A percentile compares a stretch with the other conserved stretches of the same genome.
Conservation (phyloP, 2,329 filamentous ascomycete species). For the Cladosporium colombiae region DNA sequence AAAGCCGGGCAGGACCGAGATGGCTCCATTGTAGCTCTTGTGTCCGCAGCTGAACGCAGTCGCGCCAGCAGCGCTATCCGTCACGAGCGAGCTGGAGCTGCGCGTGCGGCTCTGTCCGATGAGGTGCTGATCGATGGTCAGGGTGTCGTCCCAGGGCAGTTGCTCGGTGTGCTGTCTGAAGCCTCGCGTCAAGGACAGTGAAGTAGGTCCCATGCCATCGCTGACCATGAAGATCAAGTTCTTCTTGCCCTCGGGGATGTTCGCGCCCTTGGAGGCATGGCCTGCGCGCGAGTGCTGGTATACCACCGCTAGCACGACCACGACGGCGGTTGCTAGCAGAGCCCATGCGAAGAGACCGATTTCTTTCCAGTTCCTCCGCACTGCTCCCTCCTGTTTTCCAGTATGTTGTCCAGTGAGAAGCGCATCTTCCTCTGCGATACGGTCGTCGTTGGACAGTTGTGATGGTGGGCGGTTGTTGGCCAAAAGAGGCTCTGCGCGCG, state of each 20-base stretch:
- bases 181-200: constrained; percentile 79
- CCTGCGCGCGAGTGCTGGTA: constrained; percentile 62
- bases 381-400: constrained; percentile 29
- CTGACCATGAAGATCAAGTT: constrained; percentile 99
- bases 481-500: constrained; percentile 18
- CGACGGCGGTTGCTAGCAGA: constrained; percentile 72
- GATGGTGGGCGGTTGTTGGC: constrained; percentile 52
- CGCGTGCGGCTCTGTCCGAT: constrained; percentile 88
- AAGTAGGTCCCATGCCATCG: constrained; percentile 96
- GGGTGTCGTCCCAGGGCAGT: constrained; percentile 71
- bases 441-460: constrained; percentile 53
- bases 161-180: constrained; percentile 77
- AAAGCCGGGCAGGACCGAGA: constrained; percentile 81
- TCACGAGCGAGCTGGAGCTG: constrained; percentile 81
- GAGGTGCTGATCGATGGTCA: constrained; percentile 82
- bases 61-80: constrained; percentile 94
- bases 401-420: constrained; percentile 58
- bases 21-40: constrained; percentile 97
- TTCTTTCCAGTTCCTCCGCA: constrained; percentile 66
- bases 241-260: constrained; percentile 63
- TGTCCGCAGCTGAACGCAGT: constrained; percentile 90
- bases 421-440: constrained; percentile 61
- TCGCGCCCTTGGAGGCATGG: constrained; percentile 20
- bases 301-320: constrained; percentile 78
- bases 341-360: constrained; percentile 80